Evolutionary conservation across 169 alveolate species (phyloP).

Genomic region (Cryptosporidium andersoni): DNA sequence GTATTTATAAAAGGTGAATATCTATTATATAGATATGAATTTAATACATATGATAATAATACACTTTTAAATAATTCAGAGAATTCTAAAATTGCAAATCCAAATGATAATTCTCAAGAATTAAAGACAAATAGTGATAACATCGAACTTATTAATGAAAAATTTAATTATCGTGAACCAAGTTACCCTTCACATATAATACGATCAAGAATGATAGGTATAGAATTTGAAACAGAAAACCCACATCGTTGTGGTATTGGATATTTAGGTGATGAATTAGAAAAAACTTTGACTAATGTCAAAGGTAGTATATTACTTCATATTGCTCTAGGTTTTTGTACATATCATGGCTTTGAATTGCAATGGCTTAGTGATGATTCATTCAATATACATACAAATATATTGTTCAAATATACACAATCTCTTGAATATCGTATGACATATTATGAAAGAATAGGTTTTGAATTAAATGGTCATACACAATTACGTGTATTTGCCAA

Average conservation of each 20-base stretch:
- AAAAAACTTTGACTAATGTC: conserved; percentile 67
- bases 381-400: conserved; percentile 74
- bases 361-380: conserved; percentile 79
- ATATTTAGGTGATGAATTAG: conserved; percentile 74
- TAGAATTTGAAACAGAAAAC: conserved; percentile 77
- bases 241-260: conserved; percentile 78
- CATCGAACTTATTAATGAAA: no score
- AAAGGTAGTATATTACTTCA: conserved; percentile 72
- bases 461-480: conserved; percentile 74
- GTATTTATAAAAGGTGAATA: conserved; percentile 1
- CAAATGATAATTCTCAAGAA: neutral
- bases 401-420: conserved; percentile 74
- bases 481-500: conserved; percentile 72
- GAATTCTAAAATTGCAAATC: neutral
- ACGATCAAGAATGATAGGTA: conserved; percentile 75
- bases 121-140: no score
- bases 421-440: conserved; percentile 73
- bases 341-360: conserved; percentile 73
- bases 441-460: conserved; percentile 74
- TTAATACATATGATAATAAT: conserved; percentile 8
- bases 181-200: neutral
- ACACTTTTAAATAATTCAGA: neutral
- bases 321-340: conserved; percentile 75
- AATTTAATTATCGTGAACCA: no score
- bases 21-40: neutral